Evolutionary conservation across 106 monocot genomes (phyloP).

Genomic region (Dioscorea alata): DNA sequence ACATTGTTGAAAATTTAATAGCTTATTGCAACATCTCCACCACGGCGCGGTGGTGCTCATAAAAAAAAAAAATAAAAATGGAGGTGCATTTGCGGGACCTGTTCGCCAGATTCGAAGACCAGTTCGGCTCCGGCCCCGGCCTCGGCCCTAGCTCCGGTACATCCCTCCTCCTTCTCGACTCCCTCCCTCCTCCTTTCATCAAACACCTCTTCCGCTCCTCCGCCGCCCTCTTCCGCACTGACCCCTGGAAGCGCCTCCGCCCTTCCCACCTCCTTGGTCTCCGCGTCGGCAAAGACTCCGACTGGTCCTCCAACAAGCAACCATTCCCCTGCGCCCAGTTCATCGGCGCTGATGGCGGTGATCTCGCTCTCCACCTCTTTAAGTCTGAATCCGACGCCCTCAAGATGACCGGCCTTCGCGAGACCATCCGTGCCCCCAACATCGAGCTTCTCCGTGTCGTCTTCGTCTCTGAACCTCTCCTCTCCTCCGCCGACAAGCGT

Average conservation of each 20-base stretch:
- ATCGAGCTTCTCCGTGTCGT: slow-evolving; percentile 43
- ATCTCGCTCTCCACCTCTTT: slow-evolving; percentile 53
- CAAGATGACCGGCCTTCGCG: slow-evolving; percentile 17
- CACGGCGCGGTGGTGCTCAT: background rate
- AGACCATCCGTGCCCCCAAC: slow-evolving; percentile 23
- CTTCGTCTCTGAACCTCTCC: slow-evolving; percentile 26
- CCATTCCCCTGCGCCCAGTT: slow-evolving; percentile 50
- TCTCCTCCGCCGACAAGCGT: slow-evolving; percentile 34
- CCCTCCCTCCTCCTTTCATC: slow-evolving; percentile 32
- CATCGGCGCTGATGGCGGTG: slow-evolving; percentile 60
- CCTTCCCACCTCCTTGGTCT: slow-evolving; percentile 40
- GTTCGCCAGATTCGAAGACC: slow-evolving; percentile 45
- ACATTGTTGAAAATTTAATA: background rate
- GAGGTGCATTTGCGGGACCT: slow-evolving; percentile 47
- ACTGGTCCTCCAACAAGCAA: slow-evolving; percentile 40
- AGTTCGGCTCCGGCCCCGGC: slow-evolving; percentile 49
- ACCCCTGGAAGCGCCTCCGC: slow-evolving; percentile 56
- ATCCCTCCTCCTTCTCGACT: slow-evolving; percentile 35
- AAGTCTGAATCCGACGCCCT: slow-evolving; percentile 43
- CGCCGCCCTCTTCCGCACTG: slow-evolving; percentile 57
- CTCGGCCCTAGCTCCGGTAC: slow-evolving; percentile 47
- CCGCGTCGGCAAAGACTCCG: slow-evolving; percentile 48
- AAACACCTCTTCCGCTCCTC: slow-evolving; percentile 42
- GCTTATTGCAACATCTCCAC: background rate
- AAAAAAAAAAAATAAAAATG: slow-evolving; percentile 10